phyloP scores from a whole-genome alignment of 495 filamentous ascomycete species.

The Penicillium psychrofluorescens region DNA sequence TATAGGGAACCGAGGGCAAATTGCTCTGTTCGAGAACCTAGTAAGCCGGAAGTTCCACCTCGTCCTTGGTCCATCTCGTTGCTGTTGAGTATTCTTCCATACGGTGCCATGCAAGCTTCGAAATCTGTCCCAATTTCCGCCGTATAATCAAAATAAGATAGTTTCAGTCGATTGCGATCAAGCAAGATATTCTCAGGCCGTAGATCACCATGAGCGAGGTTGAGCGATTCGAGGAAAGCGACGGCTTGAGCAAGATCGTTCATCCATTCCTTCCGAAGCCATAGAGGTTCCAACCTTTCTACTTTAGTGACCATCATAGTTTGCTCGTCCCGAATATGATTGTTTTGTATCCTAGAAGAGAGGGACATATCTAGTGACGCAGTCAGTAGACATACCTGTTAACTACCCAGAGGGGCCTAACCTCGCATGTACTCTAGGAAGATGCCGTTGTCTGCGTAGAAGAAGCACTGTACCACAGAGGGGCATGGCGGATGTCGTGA shows the following conservation, averaged over 20 bases:
- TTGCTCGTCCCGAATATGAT: conserved; percentile 15
- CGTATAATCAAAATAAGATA: conserved; percentile 26
- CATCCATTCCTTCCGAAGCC: conserved; percentile 31
- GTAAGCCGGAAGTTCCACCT: conserved; percentile 18
- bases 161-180: conserved; percentile 20
- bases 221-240: conserved; percentile 31
- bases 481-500: conserved; percentile 22
- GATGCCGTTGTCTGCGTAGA: conserved; percentile 23
- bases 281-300: conserved; percentile 22
- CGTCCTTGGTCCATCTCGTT: conserved; percentile 16
- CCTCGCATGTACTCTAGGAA: conserved; percentile 36
- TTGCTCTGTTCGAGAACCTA: conserved; percentile 28
- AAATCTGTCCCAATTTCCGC: conserved; percentile 17
- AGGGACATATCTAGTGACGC: conserved; percentile 12
- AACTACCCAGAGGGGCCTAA: conserved; percentile 5
- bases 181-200: conserved; percentile 25
- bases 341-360: conserved; percentile 16
- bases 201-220: conserved; percentile 28
- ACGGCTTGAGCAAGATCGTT: conserved; percentile 31
- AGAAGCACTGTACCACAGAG: conserved; percentile 24
- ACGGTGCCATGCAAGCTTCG: conserved; percentile 20
- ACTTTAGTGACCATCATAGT: conserved; percentile 20
- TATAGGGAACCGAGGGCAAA: conserved; percentile 32
- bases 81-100: conserved; percentile 19
- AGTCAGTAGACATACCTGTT: conserved; percentile 4